phyloP scores from a whole-genome alignment of 805 yeast species.

The Pichia scutulata region DNA sequence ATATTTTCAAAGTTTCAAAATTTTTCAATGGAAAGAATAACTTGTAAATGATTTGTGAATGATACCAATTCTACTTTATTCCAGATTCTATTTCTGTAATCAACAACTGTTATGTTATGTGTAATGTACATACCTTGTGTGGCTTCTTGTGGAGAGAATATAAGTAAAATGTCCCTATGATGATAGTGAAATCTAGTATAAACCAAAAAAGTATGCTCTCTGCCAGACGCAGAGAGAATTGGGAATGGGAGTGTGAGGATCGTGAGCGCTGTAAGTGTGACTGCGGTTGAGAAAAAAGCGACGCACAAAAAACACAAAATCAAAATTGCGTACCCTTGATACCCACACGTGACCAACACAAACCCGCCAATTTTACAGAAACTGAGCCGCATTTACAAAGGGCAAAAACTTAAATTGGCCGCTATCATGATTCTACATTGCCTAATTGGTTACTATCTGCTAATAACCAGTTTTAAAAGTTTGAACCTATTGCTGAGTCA shows the following conservation, averaged over 20 bases:
- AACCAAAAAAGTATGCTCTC: neutral
- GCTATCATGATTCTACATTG: neutral
- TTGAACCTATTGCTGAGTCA: too few species aligned
- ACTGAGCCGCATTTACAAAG: neutral
- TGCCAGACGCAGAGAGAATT: neutral
- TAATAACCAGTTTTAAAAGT: too few species aligned
- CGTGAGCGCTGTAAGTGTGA: neutral
- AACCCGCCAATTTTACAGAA: neutral
- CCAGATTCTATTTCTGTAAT: neutral
- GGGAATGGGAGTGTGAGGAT: neutral
- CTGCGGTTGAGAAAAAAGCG: neutral
- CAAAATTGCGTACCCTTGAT: neutral
- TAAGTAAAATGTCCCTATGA: neutral
- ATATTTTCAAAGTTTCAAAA: neutral
- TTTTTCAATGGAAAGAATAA: neutral
- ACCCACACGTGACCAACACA: neutral
- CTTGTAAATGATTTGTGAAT: neutral
- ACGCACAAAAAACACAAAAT: neutral
- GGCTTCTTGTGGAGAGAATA: neutral
- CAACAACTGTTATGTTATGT: neutral
- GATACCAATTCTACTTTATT: neutral
- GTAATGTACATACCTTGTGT: neutral
- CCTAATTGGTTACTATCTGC: too few species aligned
- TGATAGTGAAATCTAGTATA: neutral
- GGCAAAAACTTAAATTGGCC: neutral